Evolutionary conservation across 768 basidiomycete genomes (phyloP), one percentile per base, ranked within the genome.

Genomic region (Xanthoconium stramineum): DNA sequence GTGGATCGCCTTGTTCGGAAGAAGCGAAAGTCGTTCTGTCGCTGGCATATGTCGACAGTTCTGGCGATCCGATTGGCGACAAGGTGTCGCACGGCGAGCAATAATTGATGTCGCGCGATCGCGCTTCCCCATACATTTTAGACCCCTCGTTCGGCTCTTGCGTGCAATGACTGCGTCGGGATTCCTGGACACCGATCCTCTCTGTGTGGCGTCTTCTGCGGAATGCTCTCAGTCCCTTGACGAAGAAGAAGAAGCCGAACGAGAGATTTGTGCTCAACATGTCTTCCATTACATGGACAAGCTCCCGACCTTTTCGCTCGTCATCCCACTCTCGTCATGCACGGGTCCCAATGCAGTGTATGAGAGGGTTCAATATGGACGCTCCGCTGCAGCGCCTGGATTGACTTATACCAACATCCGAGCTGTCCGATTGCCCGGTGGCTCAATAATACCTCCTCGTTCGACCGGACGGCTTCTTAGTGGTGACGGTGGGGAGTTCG

Each of bases 41-140:
- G 76, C 81, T 12, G 83, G 82, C 3, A 84, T 96, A 56, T 89
- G 87, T 60, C 75, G 79, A 6, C 91, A 94, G 61, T 95, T 84
- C 69, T 98, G 94, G 93, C 78, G 84, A 51, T 77, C 75, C 2
- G 92, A 94, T 65, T 89, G 85, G 83, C 74, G 83, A 38, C 76
- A 79, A 37, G 83, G 83, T 46, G 78, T 80, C 5, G 74, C 85
- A 19, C 88, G 93, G 32, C 82, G 88, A 29, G 88, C 89, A 36
- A 81, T 95, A 48, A 81, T 98, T 52, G 92, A 94, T 57, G 84
- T 92, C 24, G 83, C 89, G 8, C 81, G 89, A 4, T 82, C 88
- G 10, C 83, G 91, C 3, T 98, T 94, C 71, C 94, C 94, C 3
- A 80, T 91, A 32, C 85, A 92, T 52, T 79, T 88, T 58, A 76